Evolutionary conservation across 805 yeast species (phyloP), one percentile per base, ranked within the genome.

Genomic region (Spathaspora boniae): DNA sequence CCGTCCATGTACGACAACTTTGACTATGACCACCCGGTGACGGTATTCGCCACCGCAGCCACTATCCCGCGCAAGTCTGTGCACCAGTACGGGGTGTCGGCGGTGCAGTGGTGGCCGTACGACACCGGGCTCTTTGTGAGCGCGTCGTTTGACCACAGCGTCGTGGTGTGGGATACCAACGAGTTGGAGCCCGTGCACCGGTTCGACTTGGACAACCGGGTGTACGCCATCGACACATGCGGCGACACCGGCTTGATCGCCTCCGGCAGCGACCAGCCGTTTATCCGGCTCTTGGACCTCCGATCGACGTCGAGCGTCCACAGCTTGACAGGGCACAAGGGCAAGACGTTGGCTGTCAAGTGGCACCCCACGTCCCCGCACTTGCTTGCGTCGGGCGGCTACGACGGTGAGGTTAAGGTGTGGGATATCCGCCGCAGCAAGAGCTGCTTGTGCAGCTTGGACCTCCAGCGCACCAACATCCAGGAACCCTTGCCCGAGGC

Each of bases 81-180:
- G 11, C 97, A 89, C 51, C 54, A 62, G 14, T 86, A 70, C 53
- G 95, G 96, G 0, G 68, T 89, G 0, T 83, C 95, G 0, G 60
- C 75, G 11, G 65, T 86, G 1, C 67, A 72, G 47, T 89, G 97
- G 97, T 91, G 96, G 91, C 88, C 93, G 0, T 63, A 65, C 29
- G 97, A 89, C 56, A 77, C 80, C 22, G 96, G 96, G 1, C 70
- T 89, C 80, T 88, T 87, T 61, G 69, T 87, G 14, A 74, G 87
- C 3, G 78, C 87, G 1, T 86, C 96, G 0, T 86, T 79, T 54
- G 97, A 89, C 56, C 77, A 74, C 39, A 73, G 78, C 0, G 74
- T 88, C 16, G 83, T 80, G 43, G 68, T 87, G 1, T 89, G 95
- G 94, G 96, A 87, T 52, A 72, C 96, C 0, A 72, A 72, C 37